These are phyloP conservation scores for Ceratocystis eucalypticola DNA, from an alignment of 2,329 filamentous ascomycete genomes.

Conservation along the genomic window DNA sequence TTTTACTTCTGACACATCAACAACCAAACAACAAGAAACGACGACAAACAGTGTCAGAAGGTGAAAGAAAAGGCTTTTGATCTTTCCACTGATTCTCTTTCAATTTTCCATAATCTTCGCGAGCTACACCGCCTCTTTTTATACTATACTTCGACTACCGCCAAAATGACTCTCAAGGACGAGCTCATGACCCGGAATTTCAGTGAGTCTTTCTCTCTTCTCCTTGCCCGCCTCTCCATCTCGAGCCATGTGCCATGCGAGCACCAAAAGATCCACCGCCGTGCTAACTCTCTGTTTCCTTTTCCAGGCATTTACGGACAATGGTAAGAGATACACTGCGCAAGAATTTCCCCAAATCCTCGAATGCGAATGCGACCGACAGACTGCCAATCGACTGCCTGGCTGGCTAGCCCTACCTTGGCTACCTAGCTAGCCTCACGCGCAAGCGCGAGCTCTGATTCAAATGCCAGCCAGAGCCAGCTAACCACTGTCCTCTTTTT, in stretches of 20 bases:
- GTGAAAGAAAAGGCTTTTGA: neutral
- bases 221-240: conserved; percentile 2
- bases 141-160: neutral
- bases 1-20: neutral
- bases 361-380: neutral
- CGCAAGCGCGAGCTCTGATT: no score
- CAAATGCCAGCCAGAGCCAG: no score
- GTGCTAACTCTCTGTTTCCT: conserved; percentile 10
- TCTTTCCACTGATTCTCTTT: neutral
- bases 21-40: neutral
- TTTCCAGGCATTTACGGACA: conserved; percentile 56
- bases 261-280: neutral
- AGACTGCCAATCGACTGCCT: neutral
- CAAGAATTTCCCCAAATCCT: neutral
- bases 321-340: conserved; percentile 42
- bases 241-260: conserved; percentile 1
- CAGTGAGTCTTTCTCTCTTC: conserved; percentile 38
- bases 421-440: no score
- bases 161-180: conserved; percentile 55
- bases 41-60: neutral
- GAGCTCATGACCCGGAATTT: conserved; percentile 63
- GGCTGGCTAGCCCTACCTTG: neutral
- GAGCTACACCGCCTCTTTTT: neutral
- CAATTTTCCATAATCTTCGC: neutral
- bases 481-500: no score